Evolutionary conservation across 31 red algal genomes (phyloP).

Genomic region (Odonthalia washingtoniensis): DNA sequence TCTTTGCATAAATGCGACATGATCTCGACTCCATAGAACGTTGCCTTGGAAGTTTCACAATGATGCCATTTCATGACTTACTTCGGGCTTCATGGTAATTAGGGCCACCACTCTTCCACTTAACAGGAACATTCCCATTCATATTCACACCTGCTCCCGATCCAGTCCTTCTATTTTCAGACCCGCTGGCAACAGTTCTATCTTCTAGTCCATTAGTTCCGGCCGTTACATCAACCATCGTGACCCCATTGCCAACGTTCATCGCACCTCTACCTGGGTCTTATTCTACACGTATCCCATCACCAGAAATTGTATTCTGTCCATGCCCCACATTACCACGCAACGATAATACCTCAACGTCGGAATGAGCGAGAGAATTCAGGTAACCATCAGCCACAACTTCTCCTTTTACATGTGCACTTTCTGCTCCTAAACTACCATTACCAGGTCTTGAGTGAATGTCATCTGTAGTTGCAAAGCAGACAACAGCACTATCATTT

Average conservation of each 20-base stretch:
- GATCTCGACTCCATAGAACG: slow-evolving; percentile 64
- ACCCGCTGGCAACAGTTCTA: neutral
- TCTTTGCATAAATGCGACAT: slow-evolving; percentile 1
- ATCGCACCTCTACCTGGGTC: neutral
- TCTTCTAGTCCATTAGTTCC: neutral
- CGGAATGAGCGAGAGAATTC: too few species aligned
- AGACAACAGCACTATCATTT: slow-evolving; percentile 49
- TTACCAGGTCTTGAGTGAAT: neutral
- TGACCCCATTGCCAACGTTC: neutral
- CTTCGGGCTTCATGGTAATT: slow-evolving; percentile 48
- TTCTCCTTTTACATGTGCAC: slow-evolving; percentile 13
- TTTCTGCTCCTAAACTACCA: neutral
- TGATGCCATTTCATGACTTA: slow-evolving; percentile 64
- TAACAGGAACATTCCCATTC: slow-evolving; percentile 15
- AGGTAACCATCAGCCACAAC: slow-evolving; percentile 6
- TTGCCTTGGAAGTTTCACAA: slow-evolving; percentile 61
- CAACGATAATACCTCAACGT: neutral
- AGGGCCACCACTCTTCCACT: slow-evolving; percentile 39
- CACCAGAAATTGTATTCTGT: neutral
- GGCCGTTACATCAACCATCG: slow-evolving; percentile 16
- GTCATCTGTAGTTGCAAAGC: slow-evolving; percentile 38
- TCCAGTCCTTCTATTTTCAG: neutral
- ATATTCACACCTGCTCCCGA: slow-evolving; percentile 16
- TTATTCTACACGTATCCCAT: neutral
- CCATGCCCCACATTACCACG: neutral